Evolutionary conservation across 208 protist genomes (phyloP).

Genomic region (Leishmania martiniquensis): DNA sequence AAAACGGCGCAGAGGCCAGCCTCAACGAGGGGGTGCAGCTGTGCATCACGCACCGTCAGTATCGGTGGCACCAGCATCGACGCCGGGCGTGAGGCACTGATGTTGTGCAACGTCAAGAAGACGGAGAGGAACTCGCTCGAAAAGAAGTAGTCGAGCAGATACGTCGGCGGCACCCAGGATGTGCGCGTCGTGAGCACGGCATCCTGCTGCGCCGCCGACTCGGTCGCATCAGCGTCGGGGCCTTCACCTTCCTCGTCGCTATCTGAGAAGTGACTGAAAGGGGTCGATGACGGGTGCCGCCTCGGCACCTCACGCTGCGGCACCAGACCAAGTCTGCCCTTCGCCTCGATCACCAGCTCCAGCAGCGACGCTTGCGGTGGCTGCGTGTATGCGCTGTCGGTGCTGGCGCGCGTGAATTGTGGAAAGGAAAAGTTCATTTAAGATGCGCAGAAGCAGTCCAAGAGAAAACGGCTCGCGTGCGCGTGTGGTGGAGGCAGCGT

Average conservation of each 20-base stretch:
- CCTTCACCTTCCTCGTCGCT: constrained; percentile 27
- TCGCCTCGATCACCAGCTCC: constrained; percentile 76
- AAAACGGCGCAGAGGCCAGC: constrained; percentile 15
- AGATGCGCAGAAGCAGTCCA: neutral
- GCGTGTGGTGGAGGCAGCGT: neutral
- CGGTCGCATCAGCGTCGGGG: neutral
- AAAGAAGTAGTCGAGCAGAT: constrained; percentile 51
- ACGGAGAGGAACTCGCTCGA: constrained; percentile 40
- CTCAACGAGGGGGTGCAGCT: constrained; percentile 41
- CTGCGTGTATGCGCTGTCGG: constrained; percentile 20
- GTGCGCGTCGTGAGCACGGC: constrained; percentile 44
- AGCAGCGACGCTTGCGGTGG: constrained; percentile 69
- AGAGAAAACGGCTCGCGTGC: neutral
- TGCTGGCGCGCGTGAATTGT: constrained; percentile 52
- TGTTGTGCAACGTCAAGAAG: constrained; percentile 45
- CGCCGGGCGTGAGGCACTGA: constrained; percentile 38
- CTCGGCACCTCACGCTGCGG: constrained; percentile 46
- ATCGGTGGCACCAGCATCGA: constrained; percentile 45
- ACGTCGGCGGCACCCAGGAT: constrained; percentile 45
- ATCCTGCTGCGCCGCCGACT: constrained; percentile 8
- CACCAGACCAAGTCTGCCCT: constrained; percentile 44
- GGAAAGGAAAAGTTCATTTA: constrained; percentile 47
- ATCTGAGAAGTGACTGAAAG: constrained; percentile 23
- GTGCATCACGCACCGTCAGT: constrained; percentile 40
- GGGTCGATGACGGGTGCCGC: constrained; percentile 8